Evolutionary conservation across 2,329 filamentous ascomycete genomes (phyloP), one percentile per base, ranked within the genome.

Genomic region (Aspergillus viridinutans): DNA sequence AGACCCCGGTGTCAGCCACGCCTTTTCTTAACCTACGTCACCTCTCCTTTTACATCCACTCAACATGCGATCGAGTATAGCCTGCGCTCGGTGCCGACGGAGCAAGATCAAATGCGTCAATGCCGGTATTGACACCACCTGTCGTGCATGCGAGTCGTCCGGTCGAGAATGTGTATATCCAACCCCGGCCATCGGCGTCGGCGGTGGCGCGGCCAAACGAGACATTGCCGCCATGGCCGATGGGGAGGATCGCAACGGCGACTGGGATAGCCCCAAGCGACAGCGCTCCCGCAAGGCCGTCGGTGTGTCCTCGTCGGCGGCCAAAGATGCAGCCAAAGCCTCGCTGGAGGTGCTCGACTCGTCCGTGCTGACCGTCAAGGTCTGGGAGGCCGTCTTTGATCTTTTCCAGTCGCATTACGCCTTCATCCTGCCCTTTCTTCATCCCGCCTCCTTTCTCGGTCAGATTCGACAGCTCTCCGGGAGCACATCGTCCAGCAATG

Each of bases 71-170:
- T 91, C 89, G 49, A 90, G 87, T 68, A 90, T 93, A 69, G 90
- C 90, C 50, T 94, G 90, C 74, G 80, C 84, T 59, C 82, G 85
- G 61, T 93, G 90, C 70, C 83, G 90, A 57, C 85, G 85, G 66
- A 91, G 89, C 70, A 95, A 94, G 76, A 90, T 93, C 70, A 93
- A 93, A 75, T 95, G 90, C 76, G 85, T 90, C 72, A 94, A 94
- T 74, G 83, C 84, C 64, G 89, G 89, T 58, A 83, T 87, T 56
- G 83, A 83, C 60, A 86, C 85, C 17, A 85, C 84, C 17, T 95
- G 90, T 76, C 85, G 89, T 60, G 85, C 86, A 12, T 95, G 90
- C 71, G 83, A 88, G 69, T 85, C 85, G 58, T 84, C 84, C 52
- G 85, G 86, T 48, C 83, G 89, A 69, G 83, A 90, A 58, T 94